Base-by-base conservation (phyloP, 306 rosid genomes). In the Vigna trinervia region DNA sequence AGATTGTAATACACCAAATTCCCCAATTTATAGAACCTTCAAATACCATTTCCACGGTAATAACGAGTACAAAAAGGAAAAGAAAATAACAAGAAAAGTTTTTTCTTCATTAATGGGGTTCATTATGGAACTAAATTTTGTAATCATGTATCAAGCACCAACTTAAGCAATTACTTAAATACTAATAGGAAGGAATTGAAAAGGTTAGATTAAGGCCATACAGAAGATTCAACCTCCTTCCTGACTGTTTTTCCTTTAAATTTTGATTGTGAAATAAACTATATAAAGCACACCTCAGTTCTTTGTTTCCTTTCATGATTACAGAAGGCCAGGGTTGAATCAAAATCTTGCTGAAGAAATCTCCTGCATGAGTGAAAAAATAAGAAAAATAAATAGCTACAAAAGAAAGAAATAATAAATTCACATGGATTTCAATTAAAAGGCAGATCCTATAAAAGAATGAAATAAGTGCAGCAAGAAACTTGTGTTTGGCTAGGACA, bases 271-370 rank as follows among this genome's bases (percentile, higher is more conserved):
- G 43, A 59, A 76, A 41, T 23, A 39, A 41, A 53, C 56, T 67
- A 52, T 50, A 58, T 22, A 36, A 76, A 68, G 69, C 69, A 52
- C 82, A 90, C 99, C 98, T 96, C 99, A 7, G 86, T 89, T 84
- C 96, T 91, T 76, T 91, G 98, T 82, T 96, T 92, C 81, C 99
- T 87, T 82, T 96, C 99, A 77, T 92, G 90, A 81, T 92, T 92
- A 81, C 86, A 83, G 75, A 73, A 92, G 77, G 99, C 99, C 38
- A 96, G 94, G 73, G 89, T 96, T 56, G 97, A 80, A 85, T 96
- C 97, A 88, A 96, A 96, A 89, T 96, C 97, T 80, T 92, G 98
- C 85, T 91, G 99, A 77, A 91, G 96, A 84, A 89, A 89, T 88
- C 96, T 96, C 89, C 99, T 96, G 92, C 85, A 81, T 30, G 79